Evolutionary conservation across 768 basidiomycete genomes (phyloP), one percentile per base, ranked within the genome.

Genomic region (Lactarius vividus): DNA sequence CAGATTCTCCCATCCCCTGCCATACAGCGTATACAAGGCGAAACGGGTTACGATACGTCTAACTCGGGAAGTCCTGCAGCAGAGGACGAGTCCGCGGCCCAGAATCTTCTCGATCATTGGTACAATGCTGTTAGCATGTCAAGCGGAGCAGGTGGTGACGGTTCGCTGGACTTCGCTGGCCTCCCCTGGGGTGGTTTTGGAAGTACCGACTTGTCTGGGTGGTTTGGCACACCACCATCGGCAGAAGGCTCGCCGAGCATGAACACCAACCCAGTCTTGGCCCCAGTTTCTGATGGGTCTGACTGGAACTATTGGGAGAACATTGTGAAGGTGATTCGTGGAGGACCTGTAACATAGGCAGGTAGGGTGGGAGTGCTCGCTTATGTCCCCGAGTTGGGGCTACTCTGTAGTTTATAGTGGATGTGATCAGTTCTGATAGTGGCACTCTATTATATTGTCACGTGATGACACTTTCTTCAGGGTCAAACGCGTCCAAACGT

Each of bases 51-150:
- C 63, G 88, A 89, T 18, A 85, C 87, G 44, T 84, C 85, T 1
- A 85, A 83, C 20, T 83, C 88, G 28, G 84, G 83, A n/a, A 91
- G 89, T 72, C 91, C 88, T 1, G 75, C 74, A 59, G 81, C 78
- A 64, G 87, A 82, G 53, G 92, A 92, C 56, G 91, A 92, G 72
- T 85, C 83, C 29, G 80, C 88, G 8, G 91, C 91, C 4, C 92
- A 94, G 72, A 84, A 84, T 13, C 74, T 94, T 62, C 78, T 94
- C 56, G 91, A 94, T 74, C 88, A 92, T 67, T 94, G 92, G 92
- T 89, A 86, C 72, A 88, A 87, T 67, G 86, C 87, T n/a, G 84
- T 92, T 69, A 89, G 85, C 72, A 88, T 13, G 86, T 57, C 57
- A 65, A 66, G 59, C 37, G 70, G 70, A 20, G 64, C 64, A 35